Evolutionary conservation across 1,284 basidiomycete species (phyloP).

Genomic region (Heterobasidion occidentale): DNA sequence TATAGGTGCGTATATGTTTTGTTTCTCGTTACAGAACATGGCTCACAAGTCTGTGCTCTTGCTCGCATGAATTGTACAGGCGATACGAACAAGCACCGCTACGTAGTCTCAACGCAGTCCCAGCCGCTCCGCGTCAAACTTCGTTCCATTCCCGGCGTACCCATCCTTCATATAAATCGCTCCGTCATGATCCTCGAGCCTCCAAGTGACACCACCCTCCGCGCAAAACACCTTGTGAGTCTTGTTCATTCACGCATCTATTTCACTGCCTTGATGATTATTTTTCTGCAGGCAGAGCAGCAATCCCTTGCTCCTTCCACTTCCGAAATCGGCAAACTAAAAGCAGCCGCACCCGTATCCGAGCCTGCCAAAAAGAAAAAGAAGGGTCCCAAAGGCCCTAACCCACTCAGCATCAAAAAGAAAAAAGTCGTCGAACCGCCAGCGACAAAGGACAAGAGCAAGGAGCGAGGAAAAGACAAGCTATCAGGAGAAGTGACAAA

Average conservation of each 20-base stretch:
- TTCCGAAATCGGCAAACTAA: conserved; percentile 33
- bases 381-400: conserved; percentile 79
- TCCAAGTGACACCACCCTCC: conserved; percentile 68
- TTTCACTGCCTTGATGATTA: background rate
- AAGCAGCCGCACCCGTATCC: conserved; percentile 24
- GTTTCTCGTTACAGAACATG: background rate
- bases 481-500: background rate
- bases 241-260: background rate
- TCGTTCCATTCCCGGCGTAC: conserved; percentile 71
- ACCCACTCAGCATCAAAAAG: conserved; percentile 91
- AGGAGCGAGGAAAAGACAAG: background rate
- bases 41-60: background rate
- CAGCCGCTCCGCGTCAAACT: conserved; percentile 58
- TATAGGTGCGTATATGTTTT: conserved; percentile 51
- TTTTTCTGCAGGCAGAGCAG: conserved; percentile 41
- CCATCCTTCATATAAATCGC: conserved; percentile 83
- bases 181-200: conserved; percentile 89
- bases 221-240: conserved; percentile 56
- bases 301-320: conserved; percentile 38
- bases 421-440: conserved; percentile 38
- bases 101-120: conserved; percentile 79
- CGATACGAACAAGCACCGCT: conserved; percentile 84
- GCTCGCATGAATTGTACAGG: conserved; percentile 34
- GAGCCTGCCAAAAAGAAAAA: conserved; percentile 49
- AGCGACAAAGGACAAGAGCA: conserved; percentile 1